Base-by-base conservation (phyloP, 108 stramenopile genomes). In the Skeletonema costatum region DNA sequence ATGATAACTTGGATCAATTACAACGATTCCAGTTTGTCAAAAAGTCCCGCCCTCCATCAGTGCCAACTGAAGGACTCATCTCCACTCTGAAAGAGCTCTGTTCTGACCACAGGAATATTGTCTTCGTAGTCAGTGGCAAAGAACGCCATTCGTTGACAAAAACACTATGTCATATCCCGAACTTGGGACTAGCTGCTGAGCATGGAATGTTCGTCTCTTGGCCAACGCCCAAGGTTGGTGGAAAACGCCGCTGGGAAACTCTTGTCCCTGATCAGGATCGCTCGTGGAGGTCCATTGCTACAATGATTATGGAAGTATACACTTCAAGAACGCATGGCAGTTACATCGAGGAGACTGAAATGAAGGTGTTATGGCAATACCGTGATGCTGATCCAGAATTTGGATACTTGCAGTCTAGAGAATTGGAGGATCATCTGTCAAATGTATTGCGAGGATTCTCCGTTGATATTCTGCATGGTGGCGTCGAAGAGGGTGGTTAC, bases 321-420 rank as follows among this genome's bases (percentile, higher is more conserved):
- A 92, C 97, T 14, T 96, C 96, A 50, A 75, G 97, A 70, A 97
- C 96, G 32, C 96, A 96, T 74, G 96, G 94, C 50, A 93, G 93
- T 66, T 92, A 92, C 70, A 94, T 94, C 64, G 92, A 93, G 77
- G 89, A 96, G 53, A 95, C 92, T 2, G 89, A 97, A 76, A 95
- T 86, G 97, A 97, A 98, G 61, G 88, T 98, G 16, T 80, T 96
- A 25, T 99, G 98, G 98, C 90, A 93, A 73, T 99, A 98, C 80
- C 97, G 97, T 71, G 89, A 96, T 67, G 95, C 97, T 0, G 99
- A 99, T 76, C 97, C 98, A 16, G 99, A 99, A 71, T 99, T 98
- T 86, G 99, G 98, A 32, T 89, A 89, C 46, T 89, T 94, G 42
- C 98, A 99, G 75, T 98, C 98, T 8, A 85, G 89, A 67, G 91